Evolutionary conservation across 345 rosid genomes (phyloP).

Genomic region (Turnera subulata): DNA sequence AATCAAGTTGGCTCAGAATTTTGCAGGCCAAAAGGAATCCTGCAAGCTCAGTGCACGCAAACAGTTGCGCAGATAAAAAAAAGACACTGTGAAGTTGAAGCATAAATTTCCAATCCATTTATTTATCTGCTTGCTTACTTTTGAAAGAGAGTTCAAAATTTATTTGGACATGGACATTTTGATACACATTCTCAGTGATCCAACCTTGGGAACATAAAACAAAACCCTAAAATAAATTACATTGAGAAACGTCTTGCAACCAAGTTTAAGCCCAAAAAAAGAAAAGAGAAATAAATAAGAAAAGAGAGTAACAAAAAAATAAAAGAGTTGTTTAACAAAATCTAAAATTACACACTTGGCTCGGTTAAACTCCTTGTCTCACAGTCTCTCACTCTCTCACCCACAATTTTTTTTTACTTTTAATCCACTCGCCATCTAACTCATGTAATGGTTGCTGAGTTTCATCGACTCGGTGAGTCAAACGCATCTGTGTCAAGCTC

Average conservation of each 20-base stretch:
- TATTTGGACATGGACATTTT: slow-evolving; percentile 6
- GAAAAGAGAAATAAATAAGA: background rate
- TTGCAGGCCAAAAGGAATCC: no score
- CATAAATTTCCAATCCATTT: no score
- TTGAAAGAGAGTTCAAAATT: background rate
- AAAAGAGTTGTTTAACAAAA: background rate
- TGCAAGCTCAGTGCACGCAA: no score
- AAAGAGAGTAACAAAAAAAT: no score
- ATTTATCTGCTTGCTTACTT: background rate
- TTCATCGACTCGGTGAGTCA: slow-evolving; percentile 4
- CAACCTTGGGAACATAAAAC: background rate
- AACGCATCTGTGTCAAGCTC: slow-evolving; percentile 17
- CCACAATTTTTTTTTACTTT: no score
- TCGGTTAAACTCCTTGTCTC: no score
- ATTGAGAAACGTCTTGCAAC: background rate
- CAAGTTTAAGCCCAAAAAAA: background rate
- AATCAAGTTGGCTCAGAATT: no score
- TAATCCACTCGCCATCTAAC: no score
- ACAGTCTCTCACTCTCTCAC: no score
- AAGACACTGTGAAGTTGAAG: no score
- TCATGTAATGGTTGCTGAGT: background rate
- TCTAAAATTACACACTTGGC: slow-evolving; percentile 10
- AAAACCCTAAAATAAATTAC: slow-evolving; percentile 14
- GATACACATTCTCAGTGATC: slow-evolving; percentile 3
- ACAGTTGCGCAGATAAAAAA: no score